A percentile compares a stretch with the other conserved stretches of the same genome.
phyloP scores from a whole-genome alignment of 1,139 yeast species.

The Arxiozyma bovina region DNA sequence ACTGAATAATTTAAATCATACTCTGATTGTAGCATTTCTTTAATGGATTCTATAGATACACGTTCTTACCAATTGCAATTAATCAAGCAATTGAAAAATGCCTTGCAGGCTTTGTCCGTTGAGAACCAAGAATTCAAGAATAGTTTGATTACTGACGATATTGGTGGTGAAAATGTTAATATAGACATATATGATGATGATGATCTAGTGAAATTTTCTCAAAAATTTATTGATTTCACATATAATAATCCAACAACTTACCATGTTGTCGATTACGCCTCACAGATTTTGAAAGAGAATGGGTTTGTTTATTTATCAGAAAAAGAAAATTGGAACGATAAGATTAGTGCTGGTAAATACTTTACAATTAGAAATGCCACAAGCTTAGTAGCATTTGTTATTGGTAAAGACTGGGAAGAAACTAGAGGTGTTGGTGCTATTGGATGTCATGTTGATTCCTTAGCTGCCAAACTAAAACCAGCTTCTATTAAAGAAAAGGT shows the following conservation, averaged over 20 bases:
- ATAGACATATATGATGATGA: neutral
- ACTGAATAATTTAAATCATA: neutral
- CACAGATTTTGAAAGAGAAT: slow-evolving; percentile 36
- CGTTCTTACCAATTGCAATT: slow-evolving; percentile 20
- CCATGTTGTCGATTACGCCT: slow-evolving; percentile 46
- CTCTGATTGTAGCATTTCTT: neutral
- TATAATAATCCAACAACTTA: slow-evolving; percentile 52
- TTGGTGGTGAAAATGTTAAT: neutral
- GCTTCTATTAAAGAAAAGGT: slow-evolving; percentile 39
- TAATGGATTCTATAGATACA: slow-evolving; percentile 1
- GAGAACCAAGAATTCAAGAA: neutral
- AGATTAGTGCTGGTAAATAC: slow-evolving; percentile 37
- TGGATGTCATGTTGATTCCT: slow-evolving; percentile 54
- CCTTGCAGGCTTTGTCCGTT: slow-evolving; percentile 20
- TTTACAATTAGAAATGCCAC: slow-evolving; percentile 52
- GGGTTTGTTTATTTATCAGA: slow-evolving; percentile 52
- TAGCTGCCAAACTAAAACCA: slow-evolving; percentile 53
- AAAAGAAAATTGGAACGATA: slow-evolving; percentile 38
- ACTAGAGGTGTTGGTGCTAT: slow-evolving; percentile 49
- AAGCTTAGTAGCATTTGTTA: slow-evolving; percentile 46
- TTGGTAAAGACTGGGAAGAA: slow-evolving; percentile 52
- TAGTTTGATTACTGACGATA: neutral
- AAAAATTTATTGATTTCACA: slow-evolving; percentile 50
- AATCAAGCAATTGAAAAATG: slow-evolving; percentile 23
- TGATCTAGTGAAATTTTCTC: slow-evolving; percentile 35